Conservation (phyloP, 495 filamentous ascomycete species). For the Trichoderma gamsii region DNA sequence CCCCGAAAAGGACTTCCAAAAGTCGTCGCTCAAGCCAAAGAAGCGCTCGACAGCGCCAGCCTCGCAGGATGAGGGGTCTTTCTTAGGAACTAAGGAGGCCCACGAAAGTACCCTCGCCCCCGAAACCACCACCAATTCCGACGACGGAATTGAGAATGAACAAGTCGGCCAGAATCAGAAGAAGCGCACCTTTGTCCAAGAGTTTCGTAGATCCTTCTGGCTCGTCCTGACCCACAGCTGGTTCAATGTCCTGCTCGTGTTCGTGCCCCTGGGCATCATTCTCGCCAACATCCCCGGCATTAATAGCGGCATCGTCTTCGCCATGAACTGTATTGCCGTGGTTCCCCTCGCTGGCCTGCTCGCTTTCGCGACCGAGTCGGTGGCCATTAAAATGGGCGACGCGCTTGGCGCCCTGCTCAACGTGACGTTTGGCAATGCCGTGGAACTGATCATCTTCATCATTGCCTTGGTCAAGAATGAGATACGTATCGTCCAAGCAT, state of each 20-base stretch:
- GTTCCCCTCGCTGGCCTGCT: constrained; percentile 76
- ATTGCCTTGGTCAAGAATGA: constrained; percentile 69
- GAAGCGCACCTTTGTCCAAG: constrained; percentile 39
- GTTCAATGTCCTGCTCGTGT: constrained; percentile 72
- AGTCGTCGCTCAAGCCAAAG: background rate
- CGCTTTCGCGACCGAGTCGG: constrained; percentile 73
- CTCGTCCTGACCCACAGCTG: constrained; percentile 59
- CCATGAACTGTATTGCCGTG: constrained; percentile 77
- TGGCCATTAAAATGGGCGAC: constrained; percentile 71
- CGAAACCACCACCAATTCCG: background rate
- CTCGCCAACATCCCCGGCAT: constrained; percentile 35
- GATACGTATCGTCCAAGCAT: constrained; percentile 85
- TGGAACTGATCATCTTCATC: constrained; percentile 60
- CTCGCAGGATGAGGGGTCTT: constrained; percentile 52
- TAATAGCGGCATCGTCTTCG: constrained; percentile 47
- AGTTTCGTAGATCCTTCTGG: constrained; percentile 47
- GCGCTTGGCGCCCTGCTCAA: constrained; percentile 77
- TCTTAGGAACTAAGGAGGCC: constrained; percentile 33
- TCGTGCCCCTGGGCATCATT: constrained; percentile 73
- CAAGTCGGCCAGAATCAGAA: constrained; percentile 24
- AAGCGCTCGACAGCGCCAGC: constrained; percentile 35
- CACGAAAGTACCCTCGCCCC: background rate
- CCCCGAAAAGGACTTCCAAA: constrained; percentile 27
- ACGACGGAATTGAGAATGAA: constrained; percentile 3
- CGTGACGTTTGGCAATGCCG: constrained; percentile 84